Evolutionary conservation across 768 basidiomycete genomes (phyloP), one percentile per base, ranked within the genome.

Genomic region (Suillus ampliporus): DNA sequence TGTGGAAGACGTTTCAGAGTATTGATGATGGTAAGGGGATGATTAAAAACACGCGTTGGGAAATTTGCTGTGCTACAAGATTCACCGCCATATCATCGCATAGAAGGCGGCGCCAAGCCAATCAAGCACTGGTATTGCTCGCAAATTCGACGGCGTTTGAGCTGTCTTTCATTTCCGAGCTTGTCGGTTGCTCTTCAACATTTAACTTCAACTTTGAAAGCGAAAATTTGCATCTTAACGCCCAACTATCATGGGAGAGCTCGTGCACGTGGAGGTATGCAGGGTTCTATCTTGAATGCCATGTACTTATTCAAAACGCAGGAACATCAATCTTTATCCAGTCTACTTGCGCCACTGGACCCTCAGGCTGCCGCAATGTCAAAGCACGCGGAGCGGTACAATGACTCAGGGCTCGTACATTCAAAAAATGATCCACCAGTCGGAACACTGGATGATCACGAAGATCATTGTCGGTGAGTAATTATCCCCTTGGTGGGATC

Each of bases 21-120:
- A 44, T 14, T 70, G 69, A 5, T 11, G 37, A 26, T 65, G 58
- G 46, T 66, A 67, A 6, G 54, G 61, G n/a, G 31, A 31, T 31
- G 9, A 67, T 65, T 2, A 54, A 46, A 13, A 72, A 64, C 72
- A 73, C 72, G 26, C 58, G 41, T 58, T 52, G 43, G 35, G 35
- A 31, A 31, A 31, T 31, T 31, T n/a, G 26, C 31, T 44, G 23
- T 53, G 35, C n/a, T n/a, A n/a, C n/a, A 41, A 21, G 57, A 48
- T 9, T 58, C 8, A 9, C 31, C 14, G 50, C 47, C 50, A 51
- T 51, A 51, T 19, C 50, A 28, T 51, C 50, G 50, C 50, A 51
- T 28, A 5, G 28, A 47, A 44, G 28, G 44, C 4, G 38, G 38
- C 28, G 37, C 48, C 47, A 57, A 14, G 46, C 28, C 15, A 23